Base-by-base conservation (phyloP, 2,329 filamentous ascomycete genomes). In the Periglandula ipomoeae region DNA sequence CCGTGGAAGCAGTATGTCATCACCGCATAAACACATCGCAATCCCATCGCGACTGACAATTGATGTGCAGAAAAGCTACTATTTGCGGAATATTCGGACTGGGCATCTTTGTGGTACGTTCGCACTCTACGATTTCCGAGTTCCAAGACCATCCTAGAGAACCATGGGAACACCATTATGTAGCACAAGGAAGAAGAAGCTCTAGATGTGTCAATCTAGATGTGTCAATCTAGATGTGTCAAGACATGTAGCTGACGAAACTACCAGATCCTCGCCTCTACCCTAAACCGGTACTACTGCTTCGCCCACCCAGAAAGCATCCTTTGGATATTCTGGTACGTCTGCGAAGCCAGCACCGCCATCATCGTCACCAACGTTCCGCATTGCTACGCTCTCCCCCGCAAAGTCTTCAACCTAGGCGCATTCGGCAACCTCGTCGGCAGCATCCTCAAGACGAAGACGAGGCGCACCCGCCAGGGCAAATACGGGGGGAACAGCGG, bases 291-390 rank as follows among this genome's bases (percentile, higher is more conserved):
- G 53, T 59, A 70, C 42, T 73, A 70, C 59, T 73, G 73, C 51
- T 64, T 70, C 15, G 50, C 50, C 5, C 50, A 50, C 22, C 50
- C 50, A 15, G 47, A 52, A 15, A 59, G 54, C 45, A 55, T 53
- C 5, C 40, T 55, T n/a, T 72, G 71, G 56, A 65, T 71, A 65
- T 59, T 72, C 17, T 79, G 76, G 75, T 78, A 78, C 57, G 66
- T 71, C 19, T 67, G 75, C 48, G 75, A 80, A 65, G 71, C 73
- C 9, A 70, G 65, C 23, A 73, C 75, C 2, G 75, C 74, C 7
- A 65, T 78, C 5, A 71, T 72, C 51, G 73, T 79, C 9, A 68
- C 73, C 52, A 79, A 79, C 55, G 61, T 78, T 3, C 75, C 75
- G 0, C 65, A 52, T 17, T 45, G 58, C 38, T 61, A 60, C 52